Evolutionary conservation across 331 rosid genomes (phyloP), one percentile per base, ranked within the genome.

Genomic region (Pyracantha coccinea): DNA sequence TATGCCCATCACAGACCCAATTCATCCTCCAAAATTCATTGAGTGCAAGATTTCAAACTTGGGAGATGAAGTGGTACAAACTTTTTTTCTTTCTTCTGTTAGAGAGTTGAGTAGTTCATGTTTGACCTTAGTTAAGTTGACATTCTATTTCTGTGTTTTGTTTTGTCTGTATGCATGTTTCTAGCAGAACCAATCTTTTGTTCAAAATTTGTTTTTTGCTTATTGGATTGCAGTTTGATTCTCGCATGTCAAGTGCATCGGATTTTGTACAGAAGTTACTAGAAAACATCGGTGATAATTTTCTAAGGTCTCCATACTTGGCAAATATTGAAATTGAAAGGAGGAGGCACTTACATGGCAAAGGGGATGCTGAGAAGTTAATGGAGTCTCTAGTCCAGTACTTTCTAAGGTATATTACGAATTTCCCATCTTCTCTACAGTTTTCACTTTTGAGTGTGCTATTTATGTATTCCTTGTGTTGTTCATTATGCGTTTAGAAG

Each of bases 241-340:
- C 91, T 79, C 92, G 79, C 68, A 82, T 92, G 76, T 92, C 96
- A 76, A 75, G 72, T 69, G 98, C 97, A 53, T 84, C 80, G 19
- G 88, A 83, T 17, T 85, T 91, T 76, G 78, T 90, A 71, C 88
- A 83, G 45, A 95, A 83, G 83, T 77, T 92, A 69, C 93, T 77
- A 74, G 86, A 80, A 61, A 92, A 83, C 55, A 75, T 75, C 27
- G 27, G 38, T 24, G 72, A 89, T 76, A 73, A 78, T 75, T 76
- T 75, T 28, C 16, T 85, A 84, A 90, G 99, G 83, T 69, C 96
- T 80, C 96, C 98, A 12, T 90, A 73, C 87, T 81, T 89, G 81
- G 99, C 98, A 76, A 75, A 68, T 81, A 89, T 95, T 61, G 99
- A 95, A 88, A 79, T 95, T 83, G 99, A 92, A 83, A 85, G 98